Evolutionary conservation across 2,329 filamentous ascomycete species (phyloP), one percentile per base, ranked within the genome.

Genomic region (Talaromyces sp.): DNA sequence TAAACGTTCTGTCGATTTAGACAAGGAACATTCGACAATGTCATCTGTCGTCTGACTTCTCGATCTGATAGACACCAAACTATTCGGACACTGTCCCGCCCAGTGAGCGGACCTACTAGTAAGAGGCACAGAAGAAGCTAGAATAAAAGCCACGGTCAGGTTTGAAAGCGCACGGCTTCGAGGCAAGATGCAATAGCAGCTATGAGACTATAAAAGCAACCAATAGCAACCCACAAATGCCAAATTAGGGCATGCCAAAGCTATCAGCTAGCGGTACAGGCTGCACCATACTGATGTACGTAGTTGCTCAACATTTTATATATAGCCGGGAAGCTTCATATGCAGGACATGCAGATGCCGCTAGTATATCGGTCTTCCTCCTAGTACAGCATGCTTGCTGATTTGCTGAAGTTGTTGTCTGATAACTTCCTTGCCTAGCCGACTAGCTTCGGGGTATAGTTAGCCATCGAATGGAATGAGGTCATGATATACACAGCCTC

Each of bases 401-500:
- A n/a, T n/a, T 44, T 44, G 40, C 44, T 48, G 21, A 48, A 48
- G 44, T 28, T 16, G 40, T 44, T 21, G 44, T 48, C 44, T 12
- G 44, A 48, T 48, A 44, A n/a, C n/a, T n/a, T n/a, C n/a, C 18
- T 21, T 11, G 21, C 40, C 18, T 44, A 21, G 40, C 16, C 9
- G 7, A 21, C 44, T 25, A 48, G 44, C 21, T 46, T 46, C 21
- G 42, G 42, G 42, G 42, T 14, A 25, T 28, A 48, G 44, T 3
- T 18, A 31, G n/a, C 25, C 7, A 31, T 50, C 25, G 18, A 31
- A 23, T 44, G 33, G 31, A 37, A 55, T 61, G 59, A 61, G 59
- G 59, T 61, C 59, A 61, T 61, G 59, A 54, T 55, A 54, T 61
- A 37, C 59, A 61, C 59, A 61, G 59, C 59, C 59, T 52, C 59